Conservation (phyloP, 345 rosid species). For the Populus pruinosa region DNA sequence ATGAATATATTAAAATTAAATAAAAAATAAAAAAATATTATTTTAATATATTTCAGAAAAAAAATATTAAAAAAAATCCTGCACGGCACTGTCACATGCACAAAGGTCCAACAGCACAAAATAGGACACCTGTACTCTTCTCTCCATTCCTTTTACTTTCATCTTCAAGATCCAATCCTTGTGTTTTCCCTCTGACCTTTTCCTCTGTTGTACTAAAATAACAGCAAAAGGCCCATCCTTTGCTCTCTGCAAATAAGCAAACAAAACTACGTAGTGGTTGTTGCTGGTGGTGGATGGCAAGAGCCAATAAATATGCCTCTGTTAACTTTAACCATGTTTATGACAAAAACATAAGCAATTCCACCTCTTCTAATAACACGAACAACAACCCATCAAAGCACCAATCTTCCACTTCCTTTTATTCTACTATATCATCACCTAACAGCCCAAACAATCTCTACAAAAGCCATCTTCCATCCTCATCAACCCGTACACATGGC, state of each 20-base stretch:
- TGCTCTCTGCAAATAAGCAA: background rate
- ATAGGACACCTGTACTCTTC: background rate
- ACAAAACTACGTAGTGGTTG: background rate
- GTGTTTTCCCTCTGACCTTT: background rate
- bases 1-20: too few relatives aligned
- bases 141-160: background rate
- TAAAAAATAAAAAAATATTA: too few relatives aligned
- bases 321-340: slow-evolving; percentile 71
- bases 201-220: background rate
- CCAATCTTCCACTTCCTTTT: slow-evolving; percentile 30
- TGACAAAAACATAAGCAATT: slow-evolving; percentile 40
- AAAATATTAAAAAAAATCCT: too few relatives aligned
- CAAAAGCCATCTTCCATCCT: slow-evolving; percentile 17
- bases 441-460: slow-evolving; percentile 7
- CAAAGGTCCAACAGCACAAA: background rate
- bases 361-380: slow-evolving; percentile 16
- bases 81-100: too few relatives aligned
- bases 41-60: too few relatives aligned
- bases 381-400: slow-evolving; percentile 18
- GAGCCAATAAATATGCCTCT: slow-evolving; percentile 67
- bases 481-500: slow-evolving; percentile 48
- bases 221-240: background rate
- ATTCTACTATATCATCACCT: slow-evolving; percentile 40
- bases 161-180: background rate
- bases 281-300: slow-evolving; percentile 64